A percentile compares a stretch with the other conserved stretches of the same genome.
These are phyloP conservation scores for Tulasnella sp. DNA, from an alignment of 768 basidiomycete species.

Conservation along the genomic window DNA sequence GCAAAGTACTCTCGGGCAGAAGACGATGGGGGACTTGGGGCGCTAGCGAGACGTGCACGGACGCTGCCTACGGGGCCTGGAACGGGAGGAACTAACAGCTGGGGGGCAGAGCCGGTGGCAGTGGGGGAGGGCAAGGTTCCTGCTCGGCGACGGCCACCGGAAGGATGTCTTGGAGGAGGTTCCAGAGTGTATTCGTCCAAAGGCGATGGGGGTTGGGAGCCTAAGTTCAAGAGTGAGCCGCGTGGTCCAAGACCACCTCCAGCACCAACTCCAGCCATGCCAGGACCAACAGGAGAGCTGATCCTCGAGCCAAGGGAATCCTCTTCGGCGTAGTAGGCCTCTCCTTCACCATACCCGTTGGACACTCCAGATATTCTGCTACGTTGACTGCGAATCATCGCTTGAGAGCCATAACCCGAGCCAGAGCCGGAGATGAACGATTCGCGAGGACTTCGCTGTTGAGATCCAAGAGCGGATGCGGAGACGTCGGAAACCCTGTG, in stretches of 20 bases:
- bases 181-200: neutral
- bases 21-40: slow-evolving; percentile 9
- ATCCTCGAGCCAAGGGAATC: neutral
- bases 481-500: neutral
- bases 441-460: neutral
- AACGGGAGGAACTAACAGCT: slow-evolving; percentile 1
- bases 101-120: neutral
- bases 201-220: neutral
- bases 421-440: neutral
- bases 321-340: neutral
- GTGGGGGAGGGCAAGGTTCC: slow-evolving; percentile 1
- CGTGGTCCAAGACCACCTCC: slow-evolving; percentile 5
- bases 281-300: slow-evolving; percentile 1
- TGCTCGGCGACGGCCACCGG: neutral
- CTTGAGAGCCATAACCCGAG: neutral
- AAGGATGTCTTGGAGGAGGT: neutral
- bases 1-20: neutral
- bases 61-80: neutral
- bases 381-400: neutral
- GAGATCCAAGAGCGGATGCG: neutral
- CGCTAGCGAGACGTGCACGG: neutral
- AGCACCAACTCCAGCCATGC: slow-evolving; percentile 13
- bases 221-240: neutral
- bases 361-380: neutral
- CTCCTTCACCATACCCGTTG: neutral